Conservation (phyloP, 768 basidiomycete species). For the Crassisporium funariophilum region DNA sequence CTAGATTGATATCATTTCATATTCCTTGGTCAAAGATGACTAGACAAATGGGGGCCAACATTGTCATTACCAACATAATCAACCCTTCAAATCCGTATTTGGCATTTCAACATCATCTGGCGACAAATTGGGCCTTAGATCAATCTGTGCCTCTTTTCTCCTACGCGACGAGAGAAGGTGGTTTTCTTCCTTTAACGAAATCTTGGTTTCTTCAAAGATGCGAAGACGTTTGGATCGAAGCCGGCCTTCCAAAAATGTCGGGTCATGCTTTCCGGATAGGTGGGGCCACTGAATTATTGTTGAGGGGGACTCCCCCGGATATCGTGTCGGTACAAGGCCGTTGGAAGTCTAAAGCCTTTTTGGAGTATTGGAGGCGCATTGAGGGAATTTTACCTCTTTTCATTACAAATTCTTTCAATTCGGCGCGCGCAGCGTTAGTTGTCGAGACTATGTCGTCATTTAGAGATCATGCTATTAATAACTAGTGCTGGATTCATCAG, state of each 20-base stretch:
- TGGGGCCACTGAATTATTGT: conserved; percentile 27
- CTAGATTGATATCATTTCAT: conserved; percentile 18
- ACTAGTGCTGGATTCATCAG: too few species aligned
- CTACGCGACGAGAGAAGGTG: neutral
- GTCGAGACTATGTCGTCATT: too few species aligned
- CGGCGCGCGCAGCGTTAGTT: too few species aligned
- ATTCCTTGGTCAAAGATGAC: conserved; percentile 41
- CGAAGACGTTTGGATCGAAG: conserved; percentile 8
- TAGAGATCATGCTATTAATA: too few species aligned
- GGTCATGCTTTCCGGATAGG: conserved; percentile 32
- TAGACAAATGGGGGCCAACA: conserved; percentile 21
- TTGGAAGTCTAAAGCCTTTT: too few species aligned
- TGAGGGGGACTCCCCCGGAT: conserved; percentile 29
- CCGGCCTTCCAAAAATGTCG: conserved; percentile 3
- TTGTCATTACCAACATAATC: conserved; percentile 24
- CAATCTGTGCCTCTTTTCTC: conserved; percentile 14
- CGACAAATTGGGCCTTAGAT: conserved; percentile 15
- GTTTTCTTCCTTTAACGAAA: too few species aligned
- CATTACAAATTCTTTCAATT: too few species aligned
- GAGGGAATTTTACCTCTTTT: too few species aligned
- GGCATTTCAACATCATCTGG: conserved; percentile 27
- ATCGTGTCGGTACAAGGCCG: conserved; percentile 32
- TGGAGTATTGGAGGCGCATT: too few species aligned
- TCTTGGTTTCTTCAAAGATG: too few species aligned
- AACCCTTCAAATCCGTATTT: conserved; percentile 11